Base-by-base conservation (phyloP, 78 protist genomes). In the Goniomonas avonlea region DNA sequence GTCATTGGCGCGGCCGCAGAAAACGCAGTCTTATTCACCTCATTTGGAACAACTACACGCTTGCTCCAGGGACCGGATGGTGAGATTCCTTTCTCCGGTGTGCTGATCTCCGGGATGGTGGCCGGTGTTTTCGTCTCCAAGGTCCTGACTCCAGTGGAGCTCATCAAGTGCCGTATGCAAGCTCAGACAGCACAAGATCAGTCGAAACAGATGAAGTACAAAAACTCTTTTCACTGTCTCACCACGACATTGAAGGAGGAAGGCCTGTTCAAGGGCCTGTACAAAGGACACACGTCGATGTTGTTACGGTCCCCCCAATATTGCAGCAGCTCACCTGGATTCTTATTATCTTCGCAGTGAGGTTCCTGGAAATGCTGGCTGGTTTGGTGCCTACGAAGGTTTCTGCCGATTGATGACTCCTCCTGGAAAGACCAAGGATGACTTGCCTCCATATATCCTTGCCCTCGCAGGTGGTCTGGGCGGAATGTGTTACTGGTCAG, bases 61-160 rank as follows among this genome's bases (percentile, higher is more conserved):
- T 37, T 27, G 71, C 32, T 27, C 71, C 71, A 7, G 47, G 37
- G 50, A 13, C n/a, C n/a, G n/a, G n/a, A n/a, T n/a, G n/a, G n/a
- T n/a, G n/a, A 63, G 47, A 2, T 35, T 17, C 71, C 71, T 27
- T 63, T 63, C 45, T 1, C 47, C 31, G 31, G 37, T 7, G 37
- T 37, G 23, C 71, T 63, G 39, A 3, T 63, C 37, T 63, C 47
- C 7, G 71, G 71, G 1, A 2, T 43, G 71, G 32, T 63, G 47
- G 32, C 71, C 1, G 71, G 71, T 2, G 15, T 38, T 5, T 63
- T 39, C 45, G 71, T 63, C 3, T 39, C 71, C 1, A 63, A 39
- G 5, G 71, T 63, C 43, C 71, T 63, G 47, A 63, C 71, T 2
- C 71, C 71, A 39, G 71, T 63, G 3, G 71, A 63, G 71, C 71